Evolutionary conservation across 305 asterid genomes (phyloP), one percentile per base, ranked within the genome.

Genomic region (Ajuga reptans): DNA sequence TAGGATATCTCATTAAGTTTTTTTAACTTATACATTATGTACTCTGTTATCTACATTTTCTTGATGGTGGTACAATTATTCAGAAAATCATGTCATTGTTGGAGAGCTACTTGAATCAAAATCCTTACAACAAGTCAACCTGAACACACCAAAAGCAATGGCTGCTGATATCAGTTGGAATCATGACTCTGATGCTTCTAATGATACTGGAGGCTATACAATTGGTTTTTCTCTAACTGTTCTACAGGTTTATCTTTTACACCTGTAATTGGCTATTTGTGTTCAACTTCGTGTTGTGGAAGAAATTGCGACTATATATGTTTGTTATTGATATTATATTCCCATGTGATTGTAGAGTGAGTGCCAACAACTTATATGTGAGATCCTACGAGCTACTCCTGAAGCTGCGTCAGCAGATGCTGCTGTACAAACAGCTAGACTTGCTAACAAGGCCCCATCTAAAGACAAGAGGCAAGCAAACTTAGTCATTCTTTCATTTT

Each of bases 351-450:
- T 76, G 41, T 67, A 92, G 98, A 94, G 99, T 80, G 99, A 94
- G 84, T 94, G 99, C 82, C 99, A 94, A 73, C 98, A 94, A 83
- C 95, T 94, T 68, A 89, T 94, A 79, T 91, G 99, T 73, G 99
- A 94, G 88, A 85, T 94, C 85, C 83, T 94, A 72, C 91, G 99
- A 77, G 99, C 99, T 24, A 94, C 99, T 75, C 99, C 99, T 68
- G 99, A 94, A 74, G 98, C 99, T 80, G 92, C 99, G 14, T 89
- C 99, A 56, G 96, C 99, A 66, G 99, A 94, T 84, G 97, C 97
- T 34, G 90, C 95, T 62, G 97, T 86, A 73, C 99, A 94, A 77
- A 89, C 99, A 51, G 98, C 98, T 77, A 87, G 99, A 78, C 92
- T 87, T 64, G 96, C 98, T 57, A 85, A 82, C 90, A 94, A 94